Percentiles rank a stretch among this genome's conserved stretches.
phyloP scores from a whole-genome alignment of 73 alveolate species.

The Symbiodinium pilosum region DNA sequence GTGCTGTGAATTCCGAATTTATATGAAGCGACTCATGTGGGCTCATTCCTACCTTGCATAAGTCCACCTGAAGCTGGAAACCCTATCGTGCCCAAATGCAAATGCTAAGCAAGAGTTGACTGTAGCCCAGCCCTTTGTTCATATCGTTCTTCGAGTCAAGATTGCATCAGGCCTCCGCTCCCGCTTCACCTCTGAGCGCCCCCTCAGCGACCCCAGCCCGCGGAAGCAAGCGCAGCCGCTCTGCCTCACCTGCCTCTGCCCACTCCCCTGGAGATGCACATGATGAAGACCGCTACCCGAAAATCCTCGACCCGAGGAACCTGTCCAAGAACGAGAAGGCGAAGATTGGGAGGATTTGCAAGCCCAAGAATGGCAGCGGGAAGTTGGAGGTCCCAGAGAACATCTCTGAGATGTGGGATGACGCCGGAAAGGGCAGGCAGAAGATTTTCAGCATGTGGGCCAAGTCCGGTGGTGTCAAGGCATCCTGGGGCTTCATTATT shows the following conservation, averaged over 20 bases:
- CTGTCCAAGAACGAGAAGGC: background rate
- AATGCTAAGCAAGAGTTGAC: no score
- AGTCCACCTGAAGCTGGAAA: no score
- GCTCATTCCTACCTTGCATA: background rate
- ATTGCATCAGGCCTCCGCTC: background rate
- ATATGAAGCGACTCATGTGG: background rate
- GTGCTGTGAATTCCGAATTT: background rate
- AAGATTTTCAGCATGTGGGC: background rate
- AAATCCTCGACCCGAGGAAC: background rate
- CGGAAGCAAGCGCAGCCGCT: background rate
- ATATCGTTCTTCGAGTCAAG: background rate
- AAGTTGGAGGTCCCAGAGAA: background rate
- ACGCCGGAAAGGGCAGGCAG: background rate
- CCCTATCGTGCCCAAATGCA: no score
- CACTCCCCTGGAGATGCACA: background rate
- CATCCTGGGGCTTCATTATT: background rate
- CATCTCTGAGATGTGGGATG: background rate
- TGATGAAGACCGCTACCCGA: background rate
- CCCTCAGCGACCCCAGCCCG: background rate
- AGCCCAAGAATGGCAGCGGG: background rate
- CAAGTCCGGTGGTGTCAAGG: background rate
- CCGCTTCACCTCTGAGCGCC: background rate
- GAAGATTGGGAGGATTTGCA: background rate
- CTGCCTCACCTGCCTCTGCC: background rate
- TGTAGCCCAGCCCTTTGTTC: no score